Conservation (phyloP, 768 basidiomycete species). For the Hericium coralloides region DNA sequence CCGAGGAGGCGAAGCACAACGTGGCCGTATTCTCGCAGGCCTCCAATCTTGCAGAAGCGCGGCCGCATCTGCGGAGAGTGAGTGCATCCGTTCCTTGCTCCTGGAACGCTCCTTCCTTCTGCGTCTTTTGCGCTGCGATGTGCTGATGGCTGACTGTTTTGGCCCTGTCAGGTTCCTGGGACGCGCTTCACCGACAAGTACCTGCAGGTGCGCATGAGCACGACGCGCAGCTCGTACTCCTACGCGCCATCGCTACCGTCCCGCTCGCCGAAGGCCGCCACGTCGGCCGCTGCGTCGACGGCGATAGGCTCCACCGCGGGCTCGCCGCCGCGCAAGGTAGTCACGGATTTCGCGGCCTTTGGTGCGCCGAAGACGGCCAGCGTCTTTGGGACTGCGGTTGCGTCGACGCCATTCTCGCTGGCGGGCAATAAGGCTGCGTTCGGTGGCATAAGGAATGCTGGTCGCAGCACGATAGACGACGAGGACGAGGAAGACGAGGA, state of each 20-base stretch:
- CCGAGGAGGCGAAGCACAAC: constrained; percentile 83
- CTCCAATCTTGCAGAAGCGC: constrained; percentile 58
- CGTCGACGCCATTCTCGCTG: constrained; percentile 69
- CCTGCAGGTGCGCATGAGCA: constrained; percentile 58
- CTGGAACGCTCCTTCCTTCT: background rate
- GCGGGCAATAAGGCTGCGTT: constrained; percentile 80
- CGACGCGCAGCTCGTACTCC: constrained; percentile 42
- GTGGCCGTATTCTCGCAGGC: constrained; percentile 78
- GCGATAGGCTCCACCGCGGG: constrained; percentile 23
- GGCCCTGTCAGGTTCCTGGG: constrained; percentile 63
- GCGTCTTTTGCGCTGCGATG: background rate
- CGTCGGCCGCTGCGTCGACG: constrained; percentile 29
- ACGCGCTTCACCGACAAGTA: constrained; percentile 98
- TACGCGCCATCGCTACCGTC: constrained; percentile 40
- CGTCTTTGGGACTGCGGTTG: constrained; percentile 80
- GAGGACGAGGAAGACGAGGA: constrained; percentile 72
- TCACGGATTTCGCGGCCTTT: constrained; percentile 83
- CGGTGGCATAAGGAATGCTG: constrained; percentile 55
- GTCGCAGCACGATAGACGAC: constrained; percentile 38
- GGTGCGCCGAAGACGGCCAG: constrained; percentile 65
- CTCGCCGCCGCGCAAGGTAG: constrained; percentile 83
- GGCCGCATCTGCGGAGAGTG: constrained; percentile 74
- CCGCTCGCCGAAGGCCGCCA: constrained; percentile 27
- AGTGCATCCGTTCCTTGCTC: constrained; percentile 12
- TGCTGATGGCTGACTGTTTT: background rate